Evolutionary conservation across 2,329 filamentous ascomycete genomes (phyloP), one percentile per base, ranked within the genome.

Genomic region (Exophiala lecanii-corni): DNA sequence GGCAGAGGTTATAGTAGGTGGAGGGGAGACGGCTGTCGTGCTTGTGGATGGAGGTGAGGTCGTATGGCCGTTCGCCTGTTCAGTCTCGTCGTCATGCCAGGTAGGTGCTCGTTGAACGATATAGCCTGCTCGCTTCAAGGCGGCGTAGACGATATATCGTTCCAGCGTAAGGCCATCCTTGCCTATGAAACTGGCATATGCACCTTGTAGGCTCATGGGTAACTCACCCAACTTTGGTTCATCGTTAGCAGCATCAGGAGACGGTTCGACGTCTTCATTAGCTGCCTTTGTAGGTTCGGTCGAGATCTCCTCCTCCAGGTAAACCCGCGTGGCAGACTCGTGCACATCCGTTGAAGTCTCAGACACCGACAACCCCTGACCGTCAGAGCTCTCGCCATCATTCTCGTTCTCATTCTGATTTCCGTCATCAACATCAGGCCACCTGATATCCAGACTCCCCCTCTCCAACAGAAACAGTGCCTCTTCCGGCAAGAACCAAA

Each of bases 401-500:
- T 33, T 13, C 7, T 33, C 7, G 6, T 6, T 7, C 12, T 26
- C 23, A 47, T 4, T 45, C 43, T 26, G 12, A 36, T 6, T 38
- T 3, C 38, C 35, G 39, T 58, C 53, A 4, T 59, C 60, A 4
- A 62, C 59, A 26, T 56, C 55, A 2, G 87, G 87, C 86, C 87
- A 96, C 72, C 89, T 82, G 30, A 96, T 75, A 63, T 97, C 88
- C 57, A 97, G 58, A 35, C 79, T 89, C 0, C 91, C 92, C 57
- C 92, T 73, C 69, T 98, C 92, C 6, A 97, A 73, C 50, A 96
- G 64, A 58, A 89, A 96, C 40, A 98, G 72, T 4, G 89, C 86
- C 65, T 98, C 92, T 61, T 98, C 92, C 0, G 91, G 91, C 28
- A 95, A 64, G 38, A 98, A 61, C 89, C 89, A 96, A 30, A 89